Evolutionary conservation across 176 grass and related monocot genomes (phyloP), one percentile per base, ranked within the genome.

Genomic region (Oropetium thomaeum): DNA sequence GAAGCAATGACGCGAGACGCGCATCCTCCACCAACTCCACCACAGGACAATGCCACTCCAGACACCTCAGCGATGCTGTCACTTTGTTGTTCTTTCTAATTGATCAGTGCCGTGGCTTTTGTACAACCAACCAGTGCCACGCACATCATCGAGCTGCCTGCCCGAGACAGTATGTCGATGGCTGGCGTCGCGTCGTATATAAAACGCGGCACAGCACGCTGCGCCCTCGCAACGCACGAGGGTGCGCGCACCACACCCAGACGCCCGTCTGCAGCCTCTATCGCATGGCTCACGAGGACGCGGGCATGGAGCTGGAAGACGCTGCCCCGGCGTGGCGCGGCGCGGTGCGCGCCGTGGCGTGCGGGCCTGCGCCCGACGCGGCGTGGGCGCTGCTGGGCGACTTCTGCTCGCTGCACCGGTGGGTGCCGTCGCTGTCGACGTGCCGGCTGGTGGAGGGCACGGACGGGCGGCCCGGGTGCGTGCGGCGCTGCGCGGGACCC

Each of bases 401-500:
- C 51, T 97, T 93, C 72, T 93, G 80, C 81, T 65, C 79, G 29
- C 82, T 93, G 35, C 13, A 97, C 73, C 70, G 40, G 73, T 97
- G 88, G 93, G 73, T 97, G 1, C n/a, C 72, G 7, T 73, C 77
- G 51, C 54, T 93, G 57, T 43, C 47, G 41, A 55, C 76, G 40
- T 93, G 87, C 83, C 76, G 54, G 59, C 79, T 65, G 79, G 32
- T 82, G 44, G 93, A 90, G 20, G 84, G 85, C 22, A 49, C 48
- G 8, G 88, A 90, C 17, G 70, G 83, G 45, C 37, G 22, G 49
- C 79, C 76, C 20, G 90, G 93, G 62, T 89, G 93, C 69, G 72
- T 93, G 65, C 71, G 93, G 61, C 93, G 93, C 82, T 89, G 88
- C 67, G 76, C 83, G 51, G 88, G 90, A 33, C 84, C 85, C 23